Conservation (phyloP, 2,329 filamentous ascomycete genomes). For the Aspergillus ruber region DNA sequence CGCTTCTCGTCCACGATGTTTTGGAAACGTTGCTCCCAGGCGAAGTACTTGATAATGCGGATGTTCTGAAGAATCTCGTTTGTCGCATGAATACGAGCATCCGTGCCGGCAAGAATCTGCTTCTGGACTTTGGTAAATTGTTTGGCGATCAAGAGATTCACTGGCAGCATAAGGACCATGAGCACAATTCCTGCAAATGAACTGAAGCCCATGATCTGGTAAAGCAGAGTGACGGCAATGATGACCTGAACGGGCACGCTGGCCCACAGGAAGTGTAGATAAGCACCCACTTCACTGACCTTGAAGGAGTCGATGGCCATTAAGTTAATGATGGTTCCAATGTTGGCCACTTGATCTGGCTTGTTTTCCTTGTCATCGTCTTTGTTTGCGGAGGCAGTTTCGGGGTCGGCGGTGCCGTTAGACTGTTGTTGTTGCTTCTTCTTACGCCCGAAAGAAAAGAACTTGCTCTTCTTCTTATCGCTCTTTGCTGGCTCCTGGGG, state of each 20-base stretch:
- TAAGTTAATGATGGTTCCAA: slow-evolving; percentile 97
- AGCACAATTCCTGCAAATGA: slow-evolving; percentile 88
- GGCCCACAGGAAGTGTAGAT: slow-evolving; percentile 92
- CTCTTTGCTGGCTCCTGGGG: slow-evolving; percentile 37
- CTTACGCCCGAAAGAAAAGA: slow-evolving; percentile 54
- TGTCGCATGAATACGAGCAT: slow-evolving; percentile 91
- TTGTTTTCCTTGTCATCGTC: slow-evolving; percentile 23
- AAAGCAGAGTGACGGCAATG: slow-evolving; percentile 74
- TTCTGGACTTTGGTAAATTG: slow-evolving; percentile 84
- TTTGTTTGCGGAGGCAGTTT: slow-evolving; percentile 11
- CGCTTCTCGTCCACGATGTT: slow-evolving; percentile 85
- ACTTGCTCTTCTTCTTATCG: slow-evolving; percentile 36
- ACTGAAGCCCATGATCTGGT: slow-evolving; percentile 83
- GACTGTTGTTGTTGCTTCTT: slow-evolving; percentile 24
- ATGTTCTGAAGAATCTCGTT: slow-evolving; percentile 98
- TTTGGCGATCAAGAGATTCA: slow-evolving; percentile 84
- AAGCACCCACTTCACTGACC: slow-evolving; percentile 87
- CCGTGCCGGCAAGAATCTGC: slow-evolving; percentile 83
- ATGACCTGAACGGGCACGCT: slow-evolving; percentile 82
- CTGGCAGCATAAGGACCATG: slow-evolving; percentile 79
- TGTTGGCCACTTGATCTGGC: slow-evolving; percentile 72
- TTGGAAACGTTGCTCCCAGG: slow-evolving; percentile 91
- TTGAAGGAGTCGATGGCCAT: slow-evolving; percentile 99
- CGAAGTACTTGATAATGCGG: slow-evolving; percentile 98
- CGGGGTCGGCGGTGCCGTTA: slow-evolving; percentile 12